phyloP scores from a whole-genome alignment of 257 asterid genomes.

The Paraleonurus japonicus region DNA sequence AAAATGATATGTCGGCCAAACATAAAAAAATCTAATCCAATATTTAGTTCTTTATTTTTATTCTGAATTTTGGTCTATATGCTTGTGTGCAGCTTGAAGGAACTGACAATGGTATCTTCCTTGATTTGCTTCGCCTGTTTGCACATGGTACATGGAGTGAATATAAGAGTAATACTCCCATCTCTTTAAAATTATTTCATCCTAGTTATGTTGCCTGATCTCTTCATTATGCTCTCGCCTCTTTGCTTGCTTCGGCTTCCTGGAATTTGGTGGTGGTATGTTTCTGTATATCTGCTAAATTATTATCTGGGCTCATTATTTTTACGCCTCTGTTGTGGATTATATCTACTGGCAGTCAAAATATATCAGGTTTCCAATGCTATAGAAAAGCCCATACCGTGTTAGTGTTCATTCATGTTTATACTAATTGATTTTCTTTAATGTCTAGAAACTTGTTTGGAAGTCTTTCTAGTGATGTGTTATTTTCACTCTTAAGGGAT shows the following conservation, averaged over 20 bases:
- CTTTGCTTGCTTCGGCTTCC: not conserved
- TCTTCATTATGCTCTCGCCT: slow-evolving; percentile 10
- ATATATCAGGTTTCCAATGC: not conserved
- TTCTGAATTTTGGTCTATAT: not conserved
- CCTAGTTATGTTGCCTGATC: slow-evolving; percentile 1
- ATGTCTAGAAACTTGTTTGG: not conserved
- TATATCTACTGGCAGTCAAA: slow-evolving; percentile 1
- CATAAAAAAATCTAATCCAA: not conserved
- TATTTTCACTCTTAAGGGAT: not conserved
- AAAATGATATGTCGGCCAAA: not conserved
- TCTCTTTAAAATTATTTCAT: slow-evolving; percentile 8
- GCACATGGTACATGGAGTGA: slow-evolving; percentile 95
- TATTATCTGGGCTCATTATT: not conserved
- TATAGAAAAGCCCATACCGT: not conserved
- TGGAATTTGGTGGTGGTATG: not conserved
- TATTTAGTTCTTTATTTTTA: not conserved
- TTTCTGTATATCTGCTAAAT: not conserved
- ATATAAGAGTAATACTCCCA: slow-evolving; percentile 62
- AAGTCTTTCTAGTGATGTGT: not conserved
- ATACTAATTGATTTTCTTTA: not conserved
- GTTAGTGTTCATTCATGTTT: not conserved
- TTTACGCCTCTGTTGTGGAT: not conserved
- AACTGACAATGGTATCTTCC: slow-evolving; percentile 56
- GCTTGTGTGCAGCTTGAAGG: slow-evolving; percentile 72
- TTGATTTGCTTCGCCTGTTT: slow-evolving; percentile 80